These are phyloP conservation scores for Leucosporidium yakuticum DNA, from an alignment of 768 basidiomycete species.

Conservation along the genomic window DNA sequence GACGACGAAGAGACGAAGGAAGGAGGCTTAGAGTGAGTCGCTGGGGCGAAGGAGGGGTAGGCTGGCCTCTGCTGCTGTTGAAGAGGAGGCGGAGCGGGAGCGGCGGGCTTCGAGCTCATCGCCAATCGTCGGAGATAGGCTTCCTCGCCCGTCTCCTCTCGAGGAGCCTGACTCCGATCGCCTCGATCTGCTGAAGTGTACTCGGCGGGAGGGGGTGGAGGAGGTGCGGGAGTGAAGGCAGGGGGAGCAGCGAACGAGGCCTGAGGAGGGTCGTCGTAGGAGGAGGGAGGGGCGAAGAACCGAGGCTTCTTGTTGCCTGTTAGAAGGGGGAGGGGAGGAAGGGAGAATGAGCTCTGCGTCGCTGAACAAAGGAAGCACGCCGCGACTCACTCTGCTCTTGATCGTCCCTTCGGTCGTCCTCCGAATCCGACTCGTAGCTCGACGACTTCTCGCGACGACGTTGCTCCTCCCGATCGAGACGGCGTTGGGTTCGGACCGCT, in stretches of 20 bases:
- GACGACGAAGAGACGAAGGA: background rate
- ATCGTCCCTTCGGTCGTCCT: constrained; percentile 2
- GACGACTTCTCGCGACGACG: constrained; percentile 15
- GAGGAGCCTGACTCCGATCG: constrained; percentile 5
- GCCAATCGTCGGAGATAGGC: constrained; percentile 29
- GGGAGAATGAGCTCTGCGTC: background rate
- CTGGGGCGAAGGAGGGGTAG: background rate
- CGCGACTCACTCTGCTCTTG: constrained; percentile 7
- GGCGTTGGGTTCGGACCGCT: constrained; percentile 10
- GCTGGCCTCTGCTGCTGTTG: background rate
- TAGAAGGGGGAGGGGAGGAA: background rate
- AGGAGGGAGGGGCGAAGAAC: constrained; percentile 29
- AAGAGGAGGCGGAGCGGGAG: background rate
- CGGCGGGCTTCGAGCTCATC: background rate
- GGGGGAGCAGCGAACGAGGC: background rate
- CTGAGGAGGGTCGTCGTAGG: constrained; percentile 18
- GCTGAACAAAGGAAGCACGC: too few relatives aligned
- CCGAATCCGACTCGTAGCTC: constrained; percentile 31
- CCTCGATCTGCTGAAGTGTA: background rate
- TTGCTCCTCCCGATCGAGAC: constrained; percentile 29
- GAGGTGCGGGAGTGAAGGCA: background rate
- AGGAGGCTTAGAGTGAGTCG: background rate
- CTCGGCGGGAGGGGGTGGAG: background rate
- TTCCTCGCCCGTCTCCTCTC: constrained; percentile 28
- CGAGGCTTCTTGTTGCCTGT: constrained; percentile 27